These are phyloP conservation scores for Aegilops longissima DNA, from an alignment of 176 grass and related monocot genomes.

Conservation along the genomic window DNA sequence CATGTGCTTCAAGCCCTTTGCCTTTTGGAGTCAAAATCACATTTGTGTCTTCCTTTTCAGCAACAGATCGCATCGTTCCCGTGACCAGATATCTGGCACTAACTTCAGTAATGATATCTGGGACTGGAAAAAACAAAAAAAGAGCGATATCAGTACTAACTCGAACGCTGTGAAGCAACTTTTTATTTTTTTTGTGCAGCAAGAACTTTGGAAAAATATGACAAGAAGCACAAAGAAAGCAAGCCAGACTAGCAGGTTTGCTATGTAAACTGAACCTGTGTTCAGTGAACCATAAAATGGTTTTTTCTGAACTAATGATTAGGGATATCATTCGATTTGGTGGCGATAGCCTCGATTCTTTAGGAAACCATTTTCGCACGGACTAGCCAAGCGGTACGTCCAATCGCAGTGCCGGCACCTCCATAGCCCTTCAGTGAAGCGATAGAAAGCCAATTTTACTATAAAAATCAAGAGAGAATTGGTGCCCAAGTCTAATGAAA, in stretches of 20 bases:
- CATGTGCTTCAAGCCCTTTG: conserved; percentile 18
- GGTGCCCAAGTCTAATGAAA: not conserved
- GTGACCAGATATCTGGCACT: conserved; percentile 2
- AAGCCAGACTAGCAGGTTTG: not conserved
- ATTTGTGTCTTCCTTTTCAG: not conserved
- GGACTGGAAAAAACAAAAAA: conserved; percentile 45
- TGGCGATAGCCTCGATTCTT: conserved; percentile 51
- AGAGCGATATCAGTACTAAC: not conserved
- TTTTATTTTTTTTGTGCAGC: not conserved
- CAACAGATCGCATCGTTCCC: not conserved
- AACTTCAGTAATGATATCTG: conserved; percentile 13
- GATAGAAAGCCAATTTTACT: conserved; percentile 43
- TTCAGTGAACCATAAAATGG: conserved; percentile 40
- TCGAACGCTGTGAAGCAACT: not conserved
- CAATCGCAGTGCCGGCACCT: conserved; percentile 74
- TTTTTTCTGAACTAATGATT: conserved; percentile 48
- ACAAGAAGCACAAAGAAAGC: not conserved
- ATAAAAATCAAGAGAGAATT: not conserved
- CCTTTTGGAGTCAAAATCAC: not conserved
- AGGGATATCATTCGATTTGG: conserved; percentile 32
- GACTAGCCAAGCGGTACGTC: conserved; percentile 58
- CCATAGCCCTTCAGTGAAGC: conserved; percentile 81
- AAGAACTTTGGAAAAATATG: not conserved
- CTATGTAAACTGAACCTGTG: conserved; percentile 38
- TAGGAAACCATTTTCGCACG: conserved; percentile 42